These are phyloP conservation scores for Crucibulum laeve DNA, from an alignment of 768 basidiomycete genomes.

Conservation along the genomic window DNA sequence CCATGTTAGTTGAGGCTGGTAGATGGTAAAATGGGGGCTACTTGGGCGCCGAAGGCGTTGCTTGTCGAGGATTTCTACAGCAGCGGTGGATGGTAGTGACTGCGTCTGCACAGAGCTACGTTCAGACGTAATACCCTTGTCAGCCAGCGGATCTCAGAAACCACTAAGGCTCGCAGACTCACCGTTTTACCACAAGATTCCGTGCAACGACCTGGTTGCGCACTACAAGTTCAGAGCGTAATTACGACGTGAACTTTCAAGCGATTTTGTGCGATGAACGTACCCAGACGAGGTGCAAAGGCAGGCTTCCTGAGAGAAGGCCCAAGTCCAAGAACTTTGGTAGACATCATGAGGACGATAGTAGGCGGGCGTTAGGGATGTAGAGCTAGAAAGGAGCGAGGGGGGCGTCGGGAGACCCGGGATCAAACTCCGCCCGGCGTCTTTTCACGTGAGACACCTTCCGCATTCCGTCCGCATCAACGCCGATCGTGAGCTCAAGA, in stretches of 20 bases:
- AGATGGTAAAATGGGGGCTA: conserved; percentile 95
- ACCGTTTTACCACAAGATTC: conserved; percentile 40
- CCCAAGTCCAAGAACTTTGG: conserved; percentile 55
- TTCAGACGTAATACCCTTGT: conserved; percentile 2
- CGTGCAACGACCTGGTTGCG: conserved; percentile 37
- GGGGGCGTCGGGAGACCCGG: conserved; percentile 1
- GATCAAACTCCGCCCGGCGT: no score
- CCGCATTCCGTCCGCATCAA: no score
- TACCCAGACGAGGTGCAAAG: conserved; percentile 34
- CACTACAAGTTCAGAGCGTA: conserved; percentile 20
- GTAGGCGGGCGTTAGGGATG: conserved; percentile 1
- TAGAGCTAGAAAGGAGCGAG: conserved; percentile 3
- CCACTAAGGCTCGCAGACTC: conserved; percentile 3
- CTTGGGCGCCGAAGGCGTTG: conserved; percentile 88
- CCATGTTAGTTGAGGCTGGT: conserved; percentile 94
- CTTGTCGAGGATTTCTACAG: conserved; percentile 68
- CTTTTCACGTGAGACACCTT: no score
- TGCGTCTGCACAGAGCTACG: conserved; percentile 57
- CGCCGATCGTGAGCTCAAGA: no score
- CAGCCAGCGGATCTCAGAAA: neutral
- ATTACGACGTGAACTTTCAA: conserved; percentile 20
- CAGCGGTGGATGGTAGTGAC: conserved; percentile 57
- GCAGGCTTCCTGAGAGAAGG: conserved; percentile 49
- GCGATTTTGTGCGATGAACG: conserved; percentile 10
- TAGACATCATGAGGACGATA: conserved; percentile 31